A percentile compares a stretch with the other conserved stretches of the same genome.
phyloP scores from a whole-genome alignment of 176 grass and related monocot species.

The Triticum aestivum region IWGSC_CS_RefSeq_v2.1 NC_057806.1:554886849-554887348 shows the following conservation, averaged over 20 bases:
- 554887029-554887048: neutral
- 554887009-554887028: neutral
- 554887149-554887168: neutral
- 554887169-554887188: neutral
- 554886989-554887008: neutral
- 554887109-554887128: neutral
- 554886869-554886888: neutral
- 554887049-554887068: neutral
- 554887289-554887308: too few relatives aligned
- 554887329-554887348: too few relatives aligned
- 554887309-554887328: too few relatives aligned
- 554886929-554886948: neutral
- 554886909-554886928: neutral
- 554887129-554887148: conserved; percentile 6
- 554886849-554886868: conserved; percentile 31
- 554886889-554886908: too few relatives aligned
- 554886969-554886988: neutral
- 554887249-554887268: neutral
- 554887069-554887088: neutral
- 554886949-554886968: neutral
- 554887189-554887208: neutral
- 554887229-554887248: neutral
- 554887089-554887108: neutral
- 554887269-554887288: neutral
- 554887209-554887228: neutral